Base-by-base conservation (phyloP, 2,329 filamentous ascomycete species). In the Sporothrix curviconia region DNA sequence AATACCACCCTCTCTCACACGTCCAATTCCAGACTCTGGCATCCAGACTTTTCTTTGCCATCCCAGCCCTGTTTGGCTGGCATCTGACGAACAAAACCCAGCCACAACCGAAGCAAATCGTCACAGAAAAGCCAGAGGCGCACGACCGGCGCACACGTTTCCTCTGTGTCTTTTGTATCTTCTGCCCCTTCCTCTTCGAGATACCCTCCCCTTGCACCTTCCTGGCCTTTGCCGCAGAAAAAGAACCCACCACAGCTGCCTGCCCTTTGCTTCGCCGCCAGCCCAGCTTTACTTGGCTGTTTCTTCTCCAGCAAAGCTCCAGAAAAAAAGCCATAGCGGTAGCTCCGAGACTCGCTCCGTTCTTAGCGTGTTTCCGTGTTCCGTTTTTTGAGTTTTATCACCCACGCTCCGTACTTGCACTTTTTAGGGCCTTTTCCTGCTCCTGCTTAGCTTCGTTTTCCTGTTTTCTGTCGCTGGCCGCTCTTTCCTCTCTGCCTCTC, bases 361-460 rank as follows among this genome's bases (percentile, higher is more conserved):
- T 51, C 37, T 59, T 59, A 61, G 55, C 59, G 59, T 37, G 55
- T 58, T 58, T 60, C 55, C 42, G 46, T 46, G 30, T 56, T 46
- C 46, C 44, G 30, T 55, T 47, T 52, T 57, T 46, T 55, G n/a
- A n/a, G 56, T 55, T 60, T 58, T 60, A 58, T 52, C 55, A 51
- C 37, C 55, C 51, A 17, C 46, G 28, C 55, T 56, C 37, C 53
- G 43, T 49, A 37, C 53, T 32, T 32, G 28, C n/a, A n/a, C n/a
- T 54, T 55, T 43, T 56, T 54, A 25, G 56, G 43, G 19, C 51
- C 36, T 43, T 44, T 55, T 28, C 34, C 24, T n/a, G 43, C n/a
- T 32, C 25, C 49, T 24, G n/a, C 17, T 43, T 22, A 39, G 51
- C 50, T 42, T 34, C 34, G 7, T 47, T 39, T 51, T 34, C 53